These are phyloP conservation scores for Clitopilus hobsonii DNA, from an alignment of 768 basidiomycete species.

Conservation along the genomic window DNA sequence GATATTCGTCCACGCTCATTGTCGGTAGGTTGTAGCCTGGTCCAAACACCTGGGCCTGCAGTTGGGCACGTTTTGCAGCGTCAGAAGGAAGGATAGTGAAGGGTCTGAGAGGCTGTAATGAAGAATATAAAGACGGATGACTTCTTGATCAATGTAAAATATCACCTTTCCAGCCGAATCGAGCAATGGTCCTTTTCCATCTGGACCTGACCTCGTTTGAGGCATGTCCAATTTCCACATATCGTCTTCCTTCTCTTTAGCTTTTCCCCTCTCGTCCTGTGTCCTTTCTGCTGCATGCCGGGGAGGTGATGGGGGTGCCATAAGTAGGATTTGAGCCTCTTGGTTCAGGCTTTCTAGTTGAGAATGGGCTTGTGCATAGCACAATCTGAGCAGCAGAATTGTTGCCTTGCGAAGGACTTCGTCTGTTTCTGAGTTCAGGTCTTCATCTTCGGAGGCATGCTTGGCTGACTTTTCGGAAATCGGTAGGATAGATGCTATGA, in stretches of 20 bases:
- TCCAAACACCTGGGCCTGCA: constrained; percentile 81
- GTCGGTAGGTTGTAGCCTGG: constrained; percentile 83
- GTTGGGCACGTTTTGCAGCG: constrained; percentile 58
- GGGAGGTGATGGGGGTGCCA: constrained; percentile 42
- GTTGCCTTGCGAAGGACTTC: constrained; percentile 63
- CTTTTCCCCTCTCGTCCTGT: constrained; percentile 34
- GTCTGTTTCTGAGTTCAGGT: constrained; percentile 56
- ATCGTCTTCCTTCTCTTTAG: constrained; percentile 38
- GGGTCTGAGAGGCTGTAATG: constrained; percentile 71
- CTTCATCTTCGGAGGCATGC: constrained; percentile 28
- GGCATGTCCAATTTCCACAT: constrained; percentile 74
- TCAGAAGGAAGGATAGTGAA: constrained; percentile 88
- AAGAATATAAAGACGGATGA: not conserved
- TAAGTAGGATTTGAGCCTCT: constrained; percentile 65
- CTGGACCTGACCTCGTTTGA: constrained; percentile 33
- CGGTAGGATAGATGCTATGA: constrained; percentile 62
- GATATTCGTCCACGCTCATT: constrained; percentile 94
- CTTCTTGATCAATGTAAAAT: not conserved
- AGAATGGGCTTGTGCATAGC: constrained; percentile 63
- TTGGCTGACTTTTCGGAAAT: constrained; percentile 11
- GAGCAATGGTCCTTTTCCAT: constrained; percentile 59
- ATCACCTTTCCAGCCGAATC: constrained; percentile 76
- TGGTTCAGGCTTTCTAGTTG: constrained; percentile 66
- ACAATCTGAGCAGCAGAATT: constrained; percentile 67
- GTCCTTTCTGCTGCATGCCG: constrained; percentile 17